These are phyloP conservation scores for Aspergillus conjunctus DNA, from an alignment of 495 filamentous ascomycete genomes.

Conservation along the genomic window DNA sequence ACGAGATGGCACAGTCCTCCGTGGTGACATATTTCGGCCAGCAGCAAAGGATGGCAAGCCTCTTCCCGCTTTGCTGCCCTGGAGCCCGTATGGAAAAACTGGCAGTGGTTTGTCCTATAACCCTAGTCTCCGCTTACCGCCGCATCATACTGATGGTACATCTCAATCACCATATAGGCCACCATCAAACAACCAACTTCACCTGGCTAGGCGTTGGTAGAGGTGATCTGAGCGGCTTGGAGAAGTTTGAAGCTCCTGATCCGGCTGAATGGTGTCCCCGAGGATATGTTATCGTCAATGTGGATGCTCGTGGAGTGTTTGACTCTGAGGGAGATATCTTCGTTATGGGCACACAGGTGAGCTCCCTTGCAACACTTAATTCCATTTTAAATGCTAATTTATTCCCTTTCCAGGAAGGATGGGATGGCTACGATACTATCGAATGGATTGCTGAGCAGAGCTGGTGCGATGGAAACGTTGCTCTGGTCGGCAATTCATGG, in stretches of 20 bases:
- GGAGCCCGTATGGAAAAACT: conserved; percentile 40
- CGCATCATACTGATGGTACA: conserved; percentile 6
- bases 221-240: conserved; percentile 23
- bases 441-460: conserved; percentile 23
- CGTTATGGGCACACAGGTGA: conserved; percentile 31
- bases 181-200: conserved; percentile 9
- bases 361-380: no score
- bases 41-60: conserved; percentile 5
- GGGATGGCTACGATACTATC: conserved; percentile 27
- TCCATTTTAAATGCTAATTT: no score
- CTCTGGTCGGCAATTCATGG: conserved; percentile 25
- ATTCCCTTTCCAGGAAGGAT: conserved; percentile 41
- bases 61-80: conserved; percentile 36
- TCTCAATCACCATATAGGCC: neutral
- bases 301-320: conserved; percentile 40
- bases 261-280: conserved; percentile 41
- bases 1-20: conserved; percentile 33
- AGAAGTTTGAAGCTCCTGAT: conserved; percentile 49
- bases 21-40: conserved; percentile 37
- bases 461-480: conserved; percentile 31
- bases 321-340: conserved; percentile 40
- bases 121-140: conserved; percentile 20
- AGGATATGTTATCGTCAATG: conserved; percentile 46
- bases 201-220: conserved; percentile 26
- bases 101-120: conserved; percentile 16